phyloP scores from a whole-genome alignment of 306 rosid genomes.

The Prunus salicina region DNA sequence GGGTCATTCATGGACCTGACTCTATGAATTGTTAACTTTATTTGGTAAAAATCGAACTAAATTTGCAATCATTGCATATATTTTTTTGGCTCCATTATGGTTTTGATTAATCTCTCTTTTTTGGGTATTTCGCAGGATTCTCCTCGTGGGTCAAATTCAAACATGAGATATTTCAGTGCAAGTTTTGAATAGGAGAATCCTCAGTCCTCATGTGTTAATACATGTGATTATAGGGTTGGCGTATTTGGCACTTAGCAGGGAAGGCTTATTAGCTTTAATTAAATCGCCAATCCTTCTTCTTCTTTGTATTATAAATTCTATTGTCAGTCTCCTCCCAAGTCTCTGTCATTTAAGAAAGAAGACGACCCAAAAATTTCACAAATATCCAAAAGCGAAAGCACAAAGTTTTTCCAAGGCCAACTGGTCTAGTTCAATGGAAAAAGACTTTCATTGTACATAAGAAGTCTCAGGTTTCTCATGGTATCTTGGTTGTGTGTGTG shows the following conservation, averaged over 20 bases:
- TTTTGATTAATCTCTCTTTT: not conserved
- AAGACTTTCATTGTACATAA: rapidly evolving
- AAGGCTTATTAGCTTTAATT: constrained; percentile 28
- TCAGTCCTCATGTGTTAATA: not conserved
- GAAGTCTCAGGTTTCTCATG: too few relatives aligned
- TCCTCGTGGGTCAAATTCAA: constrained; percentile 1
- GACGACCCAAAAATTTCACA: constrained; percentile 20
- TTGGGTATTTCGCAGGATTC: not conserved
- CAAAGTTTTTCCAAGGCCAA: too few relatives aligned
- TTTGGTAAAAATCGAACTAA: too few relatives aligned
- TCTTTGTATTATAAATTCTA: constrained; percentile 4
- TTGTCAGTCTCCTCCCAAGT: constrained; percentile 2
- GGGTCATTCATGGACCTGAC: too few relatives aligned
- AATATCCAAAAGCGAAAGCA: constrained; percentile 23
- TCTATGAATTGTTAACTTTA: too few relatives aligned
- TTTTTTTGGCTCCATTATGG: not conserved
- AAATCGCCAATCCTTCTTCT: not conserved
- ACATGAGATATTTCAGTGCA: not conserved
- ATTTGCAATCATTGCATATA: not conserved
- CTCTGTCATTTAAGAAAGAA: not conserved
- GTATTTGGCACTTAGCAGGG: constrained; percentile 45
- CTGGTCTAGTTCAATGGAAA: too few relatives aligned
- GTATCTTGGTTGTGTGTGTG: rapidly evolving
- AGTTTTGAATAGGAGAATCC: not conserved
- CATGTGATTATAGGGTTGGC: constrained; percentile 17